These are phyloP conservation scores for Xylariaceae sp. DNA, from an alignment of 2,329 filamentous ascomycete species.

Conservation along the genomic window DNA sequence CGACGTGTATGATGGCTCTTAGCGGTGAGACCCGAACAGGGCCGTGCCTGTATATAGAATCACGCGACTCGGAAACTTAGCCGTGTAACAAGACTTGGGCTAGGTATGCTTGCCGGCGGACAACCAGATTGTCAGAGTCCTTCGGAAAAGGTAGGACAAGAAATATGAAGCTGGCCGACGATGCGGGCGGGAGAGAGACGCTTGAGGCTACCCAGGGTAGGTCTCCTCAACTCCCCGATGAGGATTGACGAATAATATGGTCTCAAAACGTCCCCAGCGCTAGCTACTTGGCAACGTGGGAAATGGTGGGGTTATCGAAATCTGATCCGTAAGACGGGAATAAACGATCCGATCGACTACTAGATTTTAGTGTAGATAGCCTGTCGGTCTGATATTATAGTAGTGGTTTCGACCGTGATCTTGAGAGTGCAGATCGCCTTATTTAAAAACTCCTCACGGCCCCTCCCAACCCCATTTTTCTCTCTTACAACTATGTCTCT, in stretches of 20 bases:
- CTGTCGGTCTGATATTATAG: not conserved
- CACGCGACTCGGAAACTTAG: slow-evolving; percentile 23
- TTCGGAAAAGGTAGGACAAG: slow-evolving; percentile 14
- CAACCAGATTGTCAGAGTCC: slow-evolving; percentile 8
- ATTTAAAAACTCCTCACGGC: slow-evolving; percentile 7
- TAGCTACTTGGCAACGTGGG: slow-evolving; percentile 29
- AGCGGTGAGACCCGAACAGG: slow-evolving; percentile 21
- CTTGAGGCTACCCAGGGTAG: slow-evolving; percentile 17
- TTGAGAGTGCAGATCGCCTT: not conserved
- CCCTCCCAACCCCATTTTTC: not conserved
- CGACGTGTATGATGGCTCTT: slow-evolving; percentile 11
- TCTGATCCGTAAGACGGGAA: slow-evolving; percentile 24
- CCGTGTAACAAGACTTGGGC: slow-evolving; percentile 14
- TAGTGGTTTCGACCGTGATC: not conserved
- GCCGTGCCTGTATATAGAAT: slow-evolving; percentile 19
- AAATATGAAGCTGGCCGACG: slow-evolving; percentile 15
- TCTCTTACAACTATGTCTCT: not conserved
- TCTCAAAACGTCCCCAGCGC: slow-evolving; percentile 10
- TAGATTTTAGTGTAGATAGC: not conserved
- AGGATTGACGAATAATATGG: slow-evolving; percentile 26
- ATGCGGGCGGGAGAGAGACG: slow-evolving; percentile 5
- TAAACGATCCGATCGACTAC: slow-evolving; percentile 26
- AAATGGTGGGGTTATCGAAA: slow-evolving; percentile 27
- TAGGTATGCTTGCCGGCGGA: slow-evolving; percentile 13
- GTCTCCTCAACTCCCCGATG: slow-evolving; percentile 9